Evolutionary conservation across 192 early-diverging fungal species (phyloP), one percentile per base, ranked within the genome.

Genomic region (Mortierella alpina): DNA sequence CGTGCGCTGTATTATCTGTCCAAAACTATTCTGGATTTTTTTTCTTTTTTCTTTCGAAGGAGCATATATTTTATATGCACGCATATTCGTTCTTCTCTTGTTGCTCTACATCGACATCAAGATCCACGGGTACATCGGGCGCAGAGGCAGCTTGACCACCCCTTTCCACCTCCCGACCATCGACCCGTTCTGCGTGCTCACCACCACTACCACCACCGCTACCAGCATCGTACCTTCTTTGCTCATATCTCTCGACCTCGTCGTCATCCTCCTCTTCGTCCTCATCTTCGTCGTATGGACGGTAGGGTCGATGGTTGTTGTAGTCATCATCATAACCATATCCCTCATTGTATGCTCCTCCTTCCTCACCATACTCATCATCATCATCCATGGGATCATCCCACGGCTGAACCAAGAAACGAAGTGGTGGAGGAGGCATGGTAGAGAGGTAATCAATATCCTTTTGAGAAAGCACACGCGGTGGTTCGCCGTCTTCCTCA

Each of bases 391-490:
- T 20, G 4, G 42, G 9, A 0, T 73, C 72, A 23, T 77, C 74
- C 67, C 67, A 77, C 18, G 74, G 74, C 41, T 77, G 74, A 11
- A 70, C 14, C 55, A 69, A 44, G 8, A 50, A 46, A 23, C 65
- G 39, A 11, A 80, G 59, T 5, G 69, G 69, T 31, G 59, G 59
- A 5, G 77, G 77, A 9, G 77, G 77, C 64, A 67, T 62, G 10
- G 66, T 80, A 1, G 70, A 63, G 12, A 80, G 23, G 50, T 80
- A 80, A 40, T 80, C 77, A 20, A 80, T 80, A 10, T 80, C 77
- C 22, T 20, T 68, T 1, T 80, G 58, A 4, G 77, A 61, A 7
- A 80, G 44, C 4, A 72, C 60, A 4, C 70, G 40, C 9, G 60
- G 46, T 0, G 77, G 77, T 39, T 72, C 77, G 39, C 60, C 66